Percentiles rank a stretch among this genome's conserved stretches.
phyloP scores from a whole-genome alignment of 1,139 yeast genomes.

The Magnusiomyces suaveolens region DNA sequence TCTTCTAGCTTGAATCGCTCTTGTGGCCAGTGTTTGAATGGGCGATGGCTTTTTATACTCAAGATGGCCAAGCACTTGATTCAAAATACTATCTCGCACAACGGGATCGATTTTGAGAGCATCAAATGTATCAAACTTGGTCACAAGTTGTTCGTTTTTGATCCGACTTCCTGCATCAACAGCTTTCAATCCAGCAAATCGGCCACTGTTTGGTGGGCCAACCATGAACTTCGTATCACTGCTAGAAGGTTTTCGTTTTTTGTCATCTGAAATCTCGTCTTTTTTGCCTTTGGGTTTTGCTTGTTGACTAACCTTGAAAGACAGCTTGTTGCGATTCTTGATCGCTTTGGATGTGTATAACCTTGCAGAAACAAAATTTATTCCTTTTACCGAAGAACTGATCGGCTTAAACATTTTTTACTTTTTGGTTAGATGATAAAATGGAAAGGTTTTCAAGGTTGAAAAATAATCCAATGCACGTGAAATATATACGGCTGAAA shows the following conservation, averaged over 20 bases:
- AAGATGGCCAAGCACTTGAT: conserved; percentile 38
- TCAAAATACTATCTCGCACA: conserved; percentile 52
- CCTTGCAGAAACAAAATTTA: neutral
- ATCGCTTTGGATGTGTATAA: conserved; percentile 1
- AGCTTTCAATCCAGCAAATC: conserved; percentile 30
- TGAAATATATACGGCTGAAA: neutral
- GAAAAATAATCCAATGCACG: neutral
- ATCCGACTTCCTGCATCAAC: conserved; percentile 29
- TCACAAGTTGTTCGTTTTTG: conserved; percentile 33
- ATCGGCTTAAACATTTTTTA: neutral
- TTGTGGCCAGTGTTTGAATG: conserved; percentile 51
- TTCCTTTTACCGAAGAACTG: neutral
- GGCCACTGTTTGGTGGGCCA: conserved; percentile 26
- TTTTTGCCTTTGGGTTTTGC: neutral
- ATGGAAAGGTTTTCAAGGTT: too few relatives aligned
- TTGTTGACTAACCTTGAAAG: neutral
- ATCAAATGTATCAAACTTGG: conserved; percentile 50
- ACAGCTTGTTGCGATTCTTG: conserved; percentile 10
- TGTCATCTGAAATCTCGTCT: neutral
- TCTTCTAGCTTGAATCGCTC: conserved; percentile 36
- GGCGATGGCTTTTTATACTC: conserved; percentile 43
- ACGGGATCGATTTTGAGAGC: conserved; percentile 57
- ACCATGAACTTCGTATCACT: conserved; percentile 11
- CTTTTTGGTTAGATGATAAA: too few relatives aligned
- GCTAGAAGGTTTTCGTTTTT: conserved; percentile 2